Conservation (phyloP, 2,329 filamentous ascomycete species). For the Microdochium trichocladiopsis region DNA sequence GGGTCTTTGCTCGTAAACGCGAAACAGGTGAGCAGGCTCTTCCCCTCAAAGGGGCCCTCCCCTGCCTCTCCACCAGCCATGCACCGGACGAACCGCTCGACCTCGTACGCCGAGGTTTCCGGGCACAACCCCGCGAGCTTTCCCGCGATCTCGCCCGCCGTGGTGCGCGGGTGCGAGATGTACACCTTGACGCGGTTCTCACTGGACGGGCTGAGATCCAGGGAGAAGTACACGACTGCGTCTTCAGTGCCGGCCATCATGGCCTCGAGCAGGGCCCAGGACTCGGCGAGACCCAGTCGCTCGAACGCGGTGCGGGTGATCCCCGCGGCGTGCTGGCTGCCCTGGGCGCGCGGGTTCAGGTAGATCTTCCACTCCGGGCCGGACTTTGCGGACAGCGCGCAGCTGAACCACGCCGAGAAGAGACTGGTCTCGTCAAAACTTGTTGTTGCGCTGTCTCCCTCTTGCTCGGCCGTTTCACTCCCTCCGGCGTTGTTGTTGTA, state of each 20-base stretch:
- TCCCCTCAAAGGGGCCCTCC: conserved; percentile 4
- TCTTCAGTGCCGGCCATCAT: conserved; percentile 1
- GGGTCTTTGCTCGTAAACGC: conserved; percentile 6
- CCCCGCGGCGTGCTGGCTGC: neutral
- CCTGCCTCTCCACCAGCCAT: conserved; percentile 4
- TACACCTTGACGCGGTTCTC: conserved; percentile 8
- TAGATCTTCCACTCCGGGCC: conserved; percentile 10
- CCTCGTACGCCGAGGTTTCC: conserved; percentile 6
- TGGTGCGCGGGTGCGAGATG: conserved; percentile 4
- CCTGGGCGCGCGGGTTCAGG: conserved; percentile 5
- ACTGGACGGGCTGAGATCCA: conserved; percentile 5
- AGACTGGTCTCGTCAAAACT: neutral
- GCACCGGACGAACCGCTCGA: conserved; percentile 8
- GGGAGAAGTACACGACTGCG: conserved; percentile 8
- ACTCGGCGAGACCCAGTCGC: conserved; percentile 5
- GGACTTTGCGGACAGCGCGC: conserved; percentile 1
- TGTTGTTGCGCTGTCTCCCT: no score
- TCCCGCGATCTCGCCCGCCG: conserved; percentile 4
- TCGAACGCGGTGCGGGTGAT: conserved; percentile 5
- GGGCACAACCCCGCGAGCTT: conserved; percentile 7
- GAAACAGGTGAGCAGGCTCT: conserved; percentile 9
- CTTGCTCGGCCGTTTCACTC: no score
- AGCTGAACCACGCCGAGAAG: conserved; percentile 9
- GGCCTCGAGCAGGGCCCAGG: neutral
- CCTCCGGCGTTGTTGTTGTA: no score